Evolutionary conservation across 257 asterid genomes (phyloP), one percentile per base, ranked within the genome.

Genomic region (Fraxinus cuspidata): DNA sequence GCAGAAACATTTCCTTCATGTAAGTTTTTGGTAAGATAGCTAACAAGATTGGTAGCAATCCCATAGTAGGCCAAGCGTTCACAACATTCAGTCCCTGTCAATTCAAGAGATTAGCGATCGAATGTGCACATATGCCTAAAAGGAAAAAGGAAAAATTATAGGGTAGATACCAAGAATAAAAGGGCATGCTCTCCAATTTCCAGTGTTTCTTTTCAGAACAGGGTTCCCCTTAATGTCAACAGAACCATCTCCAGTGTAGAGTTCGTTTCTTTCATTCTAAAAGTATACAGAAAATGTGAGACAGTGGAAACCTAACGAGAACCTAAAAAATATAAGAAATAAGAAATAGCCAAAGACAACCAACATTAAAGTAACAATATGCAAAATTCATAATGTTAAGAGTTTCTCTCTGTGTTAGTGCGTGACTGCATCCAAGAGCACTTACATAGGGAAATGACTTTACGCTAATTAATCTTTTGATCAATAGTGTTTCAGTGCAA

Each of bases 1-100:
- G 99, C 99, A n/a, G 92, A 66, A 18, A 87, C 98, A 84, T 96
- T 96, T 78, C 99, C 99, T 80, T 93, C 81, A n/a, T 93, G 97
- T 75, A 96, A 81, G 74, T 88, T 96, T 83, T 84, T 92, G 5
- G 97, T 87, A 80, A 96, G 97, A 79, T 93, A 96, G 73, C 92
- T 96, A 60, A 96, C 98, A 73, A 93, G 97, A 83, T 96, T 96
- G 32, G 97, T 89, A 6, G 99, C 74, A 83, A 96, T 96, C 66
- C 99, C 99, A 74, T 93, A 93, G 92, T 96, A 96, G 27, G 99
- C 99, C 77, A 96, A 83, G 47, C 99, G 97, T 84, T 96, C 98
- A 81, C 98, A 96, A 65, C 98, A 96, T 77, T 96, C 99, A 16
- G 85, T 96, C 78, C 99, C 99, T 96, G 97, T 79, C 80, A 42